Conservation (phyloP, 371 early-diverging fungal genomes). For the Mortierella sp. region DNA sequence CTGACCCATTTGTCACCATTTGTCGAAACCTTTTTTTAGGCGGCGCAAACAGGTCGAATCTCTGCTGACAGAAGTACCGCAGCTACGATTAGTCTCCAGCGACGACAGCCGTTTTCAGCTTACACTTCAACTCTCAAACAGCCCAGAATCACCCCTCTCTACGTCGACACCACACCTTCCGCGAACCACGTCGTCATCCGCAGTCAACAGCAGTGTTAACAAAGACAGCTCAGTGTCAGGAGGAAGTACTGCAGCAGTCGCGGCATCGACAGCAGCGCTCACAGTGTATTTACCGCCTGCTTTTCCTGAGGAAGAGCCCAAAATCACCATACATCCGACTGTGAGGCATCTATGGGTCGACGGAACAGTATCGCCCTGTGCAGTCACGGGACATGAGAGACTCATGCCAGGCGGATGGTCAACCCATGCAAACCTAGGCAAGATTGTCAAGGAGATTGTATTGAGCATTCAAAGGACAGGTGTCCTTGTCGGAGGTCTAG, state of each 20-base stretch:
- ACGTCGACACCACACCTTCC: conserved; percentile 23
- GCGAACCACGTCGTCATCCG: conserved; percentile 23
- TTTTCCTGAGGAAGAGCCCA: conserved; percentile 69
- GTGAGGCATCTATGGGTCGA: conserved; percentile 71
- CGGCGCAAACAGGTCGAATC: conserved; percentile 46
- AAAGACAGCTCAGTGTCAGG: conserved; percentile 2
- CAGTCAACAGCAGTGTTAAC: conserved; percentile 1
- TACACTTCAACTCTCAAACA: conserved; percentile 25
- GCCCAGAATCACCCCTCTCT: conserved; percentile 22
- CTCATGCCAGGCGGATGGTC: conserved; percentile 56
- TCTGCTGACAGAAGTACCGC: conserved; percentile 31
- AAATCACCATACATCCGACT: conserved; percentile 67
- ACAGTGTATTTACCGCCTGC: conserved; percentile 56
- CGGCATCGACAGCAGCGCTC: conserved; percentile 13
- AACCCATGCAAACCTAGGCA: conserved; percentile 59
- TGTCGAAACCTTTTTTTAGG: conserved; percentile 6
- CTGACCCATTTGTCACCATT: neutral
- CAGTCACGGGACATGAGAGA: conserved; percentile 56
- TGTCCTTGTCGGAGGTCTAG: conserved; percentile 44
- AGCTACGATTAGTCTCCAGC: conserved; percentile 19
- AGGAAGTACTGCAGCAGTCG: neutral
- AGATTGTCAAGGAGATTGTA: conserved; percentile 62
- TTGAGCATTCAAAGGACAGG: conserved; percentile 59
- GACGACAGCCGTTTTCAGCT: conserved; percentile 48
- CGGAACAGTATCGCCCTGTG: conserved; percentile 53